Evolutionary conservation across 768 basidiomycete genomes (phyloP).

Genomic region (Cystofilobasidium bisporidii): DNA sequence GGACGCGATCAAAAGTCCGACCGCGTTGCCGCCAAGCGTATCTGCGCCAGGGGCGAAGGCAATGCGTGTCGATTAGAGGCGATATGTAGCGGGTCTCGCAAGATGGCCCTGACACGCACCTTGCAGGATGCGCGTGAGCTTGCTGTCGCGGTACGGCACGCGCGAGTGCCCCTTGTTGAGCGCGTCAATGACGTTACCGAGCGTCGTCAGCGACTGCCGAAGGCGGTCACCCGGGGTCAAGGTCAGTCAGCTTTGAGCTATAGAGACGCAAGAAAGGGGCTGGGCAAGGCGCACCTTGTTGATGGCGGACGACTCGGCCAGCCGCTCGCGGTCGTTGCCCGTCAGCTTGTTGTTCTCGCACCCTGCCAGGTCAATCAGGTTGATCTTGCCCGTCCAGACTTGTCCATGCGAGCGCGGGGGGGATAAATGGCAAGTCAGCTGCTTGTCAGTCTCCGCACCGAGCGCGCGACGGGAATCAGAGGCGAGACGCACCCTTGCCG

Average conservation of each 20-base stretch:
- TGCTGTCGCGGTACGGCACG: slow-evolving; percentile 82
- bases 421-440: not conserved
- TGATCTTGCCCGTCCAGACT: slow-evolving; percentile 44
- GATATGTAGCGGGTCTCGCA: too few relatives aligned
- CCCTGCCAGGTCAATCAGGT: slow-evolving; percentile 18
- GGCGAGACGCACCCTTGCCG: slow-evolving; percentile 21
- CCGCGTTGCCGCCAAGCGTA: slow-evolving; percentile 69
- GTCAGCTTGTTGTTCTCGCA: slow-evolving; percentile 45
- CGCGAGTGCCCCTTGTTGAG: slow-evolving; percentile 40
- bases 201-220: slow-evolving; percentile 65
- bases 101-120: too few relatives aligned
- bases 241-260: too few relatives aligned
- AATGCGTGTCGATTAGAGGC: too few relatives aligned
- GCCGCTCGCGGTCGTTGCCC: slow-evolving; percentile 74
- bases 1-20: slow-evolving; percentile 76
- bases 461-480: too few relatives aligned
- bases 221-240: too few relatives aligned
- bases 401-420: too few relatives aligned
- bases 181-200: slow-evolving; percentile 53
- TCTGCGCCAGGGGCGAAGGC: too few relatives aligned
- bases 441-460: too few relatives aligned
- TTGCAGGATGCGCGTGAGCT: slow-evolving; percentile 79
- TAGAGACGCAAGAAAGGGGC: too few relatives aligned
- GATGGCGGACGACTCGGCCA: slow-evolving; percentile 79
- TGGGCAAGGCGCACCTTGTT: too few relatives aligned